These are phyloP conservation scores for Gnomoniopsis smithogilvyi DNA, from an alignment of 2,329 filamentous ascomycete species.

Conservation along the genomic window DNA sequence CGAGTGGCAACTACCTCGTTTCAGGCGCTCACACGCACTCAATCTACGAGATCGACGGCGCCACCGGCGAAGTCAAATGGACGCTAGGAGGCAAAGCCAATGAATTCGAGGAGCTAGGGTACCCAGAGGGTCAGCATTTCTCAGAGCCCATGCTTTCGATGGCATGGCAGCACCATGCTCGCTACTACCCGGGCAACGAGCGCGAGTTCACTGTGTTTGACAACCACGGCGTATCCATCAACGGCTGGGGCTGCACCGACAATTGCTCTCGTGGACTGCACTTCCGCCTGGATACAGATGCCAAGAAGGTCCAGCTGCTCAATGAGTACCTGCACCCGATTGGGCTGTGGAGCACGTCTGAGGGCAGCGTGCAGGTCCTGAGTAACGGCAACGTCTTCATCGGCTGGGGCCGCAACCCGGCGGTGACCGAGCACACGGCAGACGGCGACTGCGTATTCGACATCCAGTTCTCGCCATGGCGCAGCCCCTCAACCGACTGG, in stretches of 20 bases:
- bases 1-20: constrained; percentile 48
- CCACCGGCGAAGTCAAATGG: constrained; percentile 48
- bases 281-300: constrained; percentile 32
- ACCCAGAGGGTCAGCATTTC: constrained; percentile 33
- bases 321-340: constrained; percentile 34
- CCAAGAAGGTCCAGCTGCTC: constrained; percentile 40
- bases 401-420: constrained; percentile 44
- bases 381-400: constrained; percentile 38
- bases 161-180: constrained; percentile 47
- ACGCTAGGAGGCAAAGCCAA: constrained; percentile 46
- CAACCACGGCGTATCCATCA: constrained; percentile 32
- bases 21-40: constrained; percentile 47
- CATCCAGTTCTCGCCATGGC: constrained; percentile 35
- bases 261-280: constrained; percentile 29
- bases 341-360: constrained; percentile 32
- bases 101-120: constrained; percentile 34
- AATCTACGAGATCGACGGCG: constrained; percentile 43
- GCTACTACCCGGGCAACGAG: constrained; percentile 31
- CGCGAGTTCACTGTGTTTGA: constrained; percentile 47
- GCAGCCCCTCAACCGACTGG: constrained; percentile 12
- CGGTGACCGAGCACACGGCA: constrained; percentile 40
- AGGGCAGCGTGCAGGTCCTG: constrained; percentile 28
- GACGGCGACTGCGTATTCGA: constrained; percentile 37
- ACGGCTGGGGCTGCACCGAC: constrained; percentile 5
- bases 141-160: constrained; percentile 3